Conservation (phyloP, 139 green algal species). For the Coccomyxa sp. region DNA sequence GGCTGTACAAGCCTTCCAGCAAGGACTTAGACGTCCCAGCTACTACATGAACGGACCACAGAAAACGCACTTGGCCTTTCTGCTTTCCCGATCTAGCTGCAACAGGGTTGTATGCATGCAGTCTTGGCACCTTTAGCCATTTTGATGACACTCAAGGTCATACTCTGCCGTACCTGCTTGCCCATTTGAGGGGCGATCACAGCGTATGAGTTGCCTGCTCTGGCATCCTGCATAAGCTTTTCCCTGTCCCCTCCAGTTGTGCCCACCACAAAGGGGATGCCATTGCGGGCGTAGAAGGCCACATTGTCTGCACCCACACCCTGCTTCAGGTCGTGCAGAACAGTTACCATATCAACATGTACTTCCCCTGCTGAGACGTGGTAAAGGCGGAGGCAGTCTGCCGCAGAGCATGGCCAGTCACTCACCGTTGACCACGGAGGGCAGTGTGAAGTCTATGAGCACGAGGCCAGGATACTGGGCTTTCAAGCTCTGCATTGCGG, state of each 20-base stretch:
- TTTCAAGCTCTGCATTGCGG: conserved; percentile 43
- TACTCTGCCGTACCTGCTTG: no score
- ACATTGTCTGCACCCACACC: conserved; percentile 63
- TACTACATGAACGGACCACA: background rate
- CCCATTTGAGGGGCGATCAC: conserved; percentile 87
- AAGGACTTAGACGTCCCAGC: background rate
- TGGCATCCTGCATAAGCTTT: conserved; percentile 59
- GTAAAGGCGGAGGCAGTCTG: no score
- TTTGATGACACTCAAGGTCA: no score
- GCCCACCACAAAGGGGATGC: conserved; percentile 97
- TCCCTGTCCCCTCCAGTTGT: conserved; percentile 94
- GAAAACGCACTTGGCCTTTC: background rate
- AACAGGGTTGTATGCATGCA: background rate
- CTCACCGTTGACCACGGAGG: conserved; percentile 71
- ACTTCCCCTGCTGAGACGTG: background rate
- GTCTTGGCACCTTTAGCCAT: no score
- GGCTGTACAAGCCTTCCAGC: no score
- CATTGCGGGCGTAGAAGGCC: conserved; percentile 75
- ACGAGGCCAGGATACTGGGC: conserved; percentile 74
- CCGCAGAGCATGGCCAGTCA: background rate
- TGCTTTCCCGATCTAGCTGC: background rate
- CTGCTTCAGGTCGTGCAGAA: background rate
- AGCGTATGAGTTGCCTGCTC: conserved; percentile 63
- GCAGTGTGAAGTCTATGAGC: conserved; percentile 96
- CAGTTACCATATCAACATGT: background rate